phyloP scores from a whole-genome alignment of 768 basidiomycete species.

The Tulasnella sp. region DNA sequence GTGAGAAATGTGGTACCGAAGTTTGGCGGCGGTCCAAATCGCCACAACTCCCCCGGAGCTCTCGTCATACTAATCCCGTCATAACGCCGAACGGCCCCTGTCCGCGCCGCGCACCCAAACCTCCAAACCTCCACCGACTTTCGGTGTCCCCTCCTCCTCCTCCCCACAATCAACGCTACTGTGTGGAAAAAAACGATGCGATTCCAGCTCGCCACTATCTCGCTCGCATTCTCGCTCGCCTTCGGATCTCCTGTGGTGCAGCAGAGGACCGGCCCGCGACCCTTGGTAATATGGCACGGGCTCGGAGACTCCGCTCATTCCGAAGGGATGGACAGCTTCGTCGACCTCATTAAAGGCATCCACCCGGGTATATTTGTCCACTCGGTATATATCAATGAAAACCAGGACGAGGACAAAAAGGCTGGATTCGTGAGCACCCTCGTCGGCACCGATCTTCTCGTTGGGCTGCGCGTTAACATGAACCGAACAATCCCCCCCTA shows the following conservation, averaged over 20 bases:
- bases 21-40: not conserved
- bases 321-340: constrained; percentile 62
- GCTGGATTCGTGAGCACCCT: constrained; percentile 61
- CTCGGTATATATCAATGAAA: constrained; percentile 57
- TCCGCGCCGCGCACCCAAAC: not conserved
- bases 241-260: not conserved
- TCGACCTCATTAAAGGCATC: constrained; percentile 47
- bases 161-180: not conserved
- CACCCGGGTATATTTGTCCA: constrained; percentile 74
- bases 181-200: not conserved
- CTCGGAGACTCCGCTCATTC: constrained; percentile 73
- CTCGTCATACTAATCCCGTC: not conserved
- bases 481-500: not conserved
- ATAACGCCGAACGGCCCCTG: not conserved
- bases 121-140: not conserved
- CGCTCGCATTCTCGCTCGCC: not conserved
- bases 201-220: not conserved
- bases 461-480: not conserved
- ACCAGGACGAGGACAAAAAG: constrained; percentile 52
- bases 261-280: constrained; percentile 29
- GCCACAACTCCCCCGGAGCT: not conserved
- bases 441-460: not conserved
- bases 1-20: not conserved
- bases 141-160: not conserved
- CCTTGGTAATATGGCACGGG: constrained; percentile 73